Percentiles rank a stretch among this genome's conserved stretches.
phyloP scores from a whole-genome alignment of 371 early-diverging fungal genomes.

The Encephalitozoon hellem region DNA sequence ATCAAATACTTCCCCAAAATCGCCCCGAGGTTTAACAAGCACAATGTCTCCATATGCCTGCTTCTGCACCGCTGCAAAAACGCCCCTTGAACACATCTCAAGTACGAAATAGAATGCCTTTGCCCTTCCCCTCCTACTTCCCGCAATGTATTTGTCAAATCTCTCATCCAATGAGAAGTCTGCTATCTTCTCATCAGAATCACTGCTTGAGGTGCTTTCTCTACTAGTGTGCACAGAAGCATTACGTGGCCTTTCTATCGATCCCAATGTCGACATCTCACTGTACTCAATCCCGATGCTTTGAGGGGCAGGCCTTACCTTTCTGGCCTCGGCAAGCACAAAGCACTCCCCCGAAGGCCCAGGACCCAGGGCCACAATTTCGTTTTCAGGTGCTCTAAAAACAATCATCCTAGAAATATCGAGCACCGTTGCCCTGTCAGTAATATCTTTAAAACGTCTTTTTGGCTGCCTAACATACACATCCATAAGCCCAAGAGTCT shows the following conservation, averaged over 20 bases:
- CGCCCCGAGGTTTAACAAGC: background rate
- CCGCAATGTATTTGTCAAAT: background rate
- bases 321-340: background rate
- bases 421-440: background rate
- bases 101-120: background rate
- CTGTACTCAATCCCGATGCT: background rate
- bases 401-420: background rate
- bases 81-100: background rate
- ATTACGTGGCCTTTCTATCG: background rate
- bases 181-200: background rate
- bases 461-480: background rate
- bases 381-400: background rate
- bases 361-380: no score
- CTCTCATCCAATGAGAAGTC: background rate
- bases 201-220: background rate
- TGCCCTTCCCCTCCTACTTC: background rate
- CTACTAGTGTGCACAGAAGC: background rate
- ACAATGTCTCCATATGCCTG: background rate
- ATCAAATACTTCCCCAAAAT: no score
- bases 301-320: background rate
- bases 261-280: background rate
- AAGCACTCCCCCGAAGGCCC: background rate
- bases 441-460: background rate
- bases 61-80: background rate
- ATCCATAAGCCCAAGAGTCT: background rate